Conservation (phyloP, 169 alveolate genomes). For the Besnoitia besnoiti region DNA sequence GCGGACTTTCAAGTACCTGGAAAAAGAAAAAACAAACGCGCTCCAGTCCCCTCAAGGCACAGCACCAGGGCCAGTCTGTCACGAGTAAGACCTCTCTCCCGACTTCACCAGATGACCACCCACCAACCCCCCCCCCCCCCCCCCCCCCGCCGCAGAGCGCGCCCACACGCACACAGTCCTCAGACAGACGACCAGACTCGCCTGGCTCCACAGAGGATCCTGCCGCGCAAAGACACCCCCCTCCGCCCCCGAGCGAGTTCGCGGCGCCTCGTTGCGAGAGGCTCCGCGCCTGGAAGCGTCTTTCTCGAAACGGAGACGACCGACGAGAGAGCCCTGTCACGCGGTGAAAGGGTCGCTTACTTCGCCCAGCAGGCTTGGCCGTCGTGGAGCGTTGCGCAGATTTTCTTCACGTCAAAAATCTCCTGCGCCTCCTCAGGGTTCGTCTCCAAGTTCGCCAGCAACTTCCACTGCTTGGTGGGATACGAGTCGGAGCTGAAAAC, state of each 20-base stretch:
- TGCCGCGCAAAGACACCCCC: no score
- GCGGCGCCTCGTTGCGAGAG: no score
- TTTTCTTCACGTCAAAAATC: slow-evolving; percentile 77
- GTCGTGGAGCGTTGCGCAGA: slow-evolving; percentile 72
- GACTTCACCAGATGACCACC: no score
- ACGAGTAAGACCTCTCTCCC: neutral
- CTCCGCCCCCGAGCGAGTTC: no score
- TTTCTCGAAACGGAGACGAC: no score
- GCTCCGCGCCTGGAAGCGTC: no score
- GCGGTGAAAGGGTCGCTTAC: slow-evolving; percentile 14
- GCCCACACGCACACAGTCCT: no score
- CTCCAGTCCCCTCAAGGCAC: neutral
- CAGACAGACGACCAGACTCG: no score
- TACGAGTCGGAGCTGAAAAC: slow-evolving; percentile 78
- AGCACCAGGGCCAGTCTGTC: neutral
- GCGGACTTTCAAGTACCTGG: slow-evolving; percentile 78
- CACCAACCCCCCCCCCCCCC: no score
- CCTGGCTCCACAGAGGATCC: no score
- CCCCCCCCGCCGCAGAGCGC: no score
- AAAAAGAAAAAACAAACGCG: neutral
- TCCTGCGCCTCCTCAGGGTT: slow-evolving; percentile 77
- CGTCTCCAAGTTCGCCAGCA: slow-evolving; percentile 80
- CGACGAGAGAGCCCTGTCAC: no score
- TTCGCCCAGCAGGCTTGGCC: slow-evolving; percentile 62
- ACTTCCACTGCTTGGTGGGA: slow-evolving; percentile 82